These are phyloP conservation scores for Daldinia concentrica DNA, from an alignment of 495 filamentous ascomycete genomes.

Conservation along the genomic window DNA sequence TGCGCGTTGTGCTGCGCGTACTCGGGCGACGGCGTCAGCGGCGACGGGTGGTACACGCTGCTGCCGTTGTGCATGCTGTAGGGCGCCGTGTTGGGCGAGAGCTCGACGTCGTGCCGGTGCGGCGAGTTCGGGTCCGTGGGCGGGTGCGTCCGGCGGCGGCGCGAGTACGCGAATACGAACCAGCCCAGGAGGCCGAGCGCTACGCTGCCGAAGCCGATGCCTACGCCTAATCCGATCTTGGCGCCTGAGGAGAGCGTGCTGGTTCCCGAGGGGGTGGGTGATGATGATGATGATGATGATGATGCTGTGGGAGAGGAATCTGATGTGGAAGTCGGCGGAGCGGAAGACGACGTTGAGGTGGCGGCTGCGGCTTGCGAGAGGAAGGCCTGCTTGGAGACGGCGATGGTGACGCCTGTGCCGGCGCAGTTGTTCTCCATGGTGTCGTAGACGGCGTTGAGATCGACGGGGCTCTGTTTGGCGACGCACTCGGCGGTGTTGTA, in stretches of 20 bases:
- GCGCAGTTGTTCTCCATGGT: constrained; percentile 52
- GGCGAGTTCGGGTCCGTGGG: background rate
- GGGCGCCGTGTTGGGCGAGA: constrained; percentile 12
- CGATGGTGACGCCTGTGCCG: constrained; percentile 44
- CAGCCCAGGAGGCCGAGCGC: constrained; percentile 29
- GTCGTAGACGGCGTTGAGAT: constrained; percentile 49
- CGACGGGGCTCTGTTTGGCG: constrained; percentile 42
- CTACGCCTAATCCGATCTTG: constrained; percentile 37
- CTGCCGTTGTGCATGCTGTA: background rate
- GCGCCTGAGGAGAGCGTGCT: constrained; percentile 12
- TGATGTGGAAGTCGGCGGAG: constrained; percentile 2
- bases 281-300: background rate
- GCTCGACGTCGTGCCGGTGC: constrained; percentile 29
- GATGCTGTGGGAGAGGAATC: constrained; percentile 6
- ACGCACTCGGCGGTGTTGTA: constrained; percentile 54
- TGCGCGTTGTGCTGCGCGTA: constrained; percentile 43
- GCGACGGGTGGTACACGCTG: background rate
- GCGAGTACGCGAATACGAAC: constrained; percentile 45
- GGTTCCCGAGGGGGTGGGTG: background rate
- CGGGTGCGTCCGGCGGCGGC: constrained; percentile 14
- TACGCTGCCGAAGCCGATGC: constrained; percentile 32
- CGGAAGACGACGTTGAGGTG: constrained; percentile 45
- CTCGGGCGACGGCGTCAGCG: background rate
- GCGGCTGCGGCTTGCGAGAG: constrained; percentile 41
- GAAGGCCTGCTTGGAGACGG: constrained; percentile 42